Base-by-base conservation (phyloP, 139 green algal species). In the Dunaliella sp. region DNA sequence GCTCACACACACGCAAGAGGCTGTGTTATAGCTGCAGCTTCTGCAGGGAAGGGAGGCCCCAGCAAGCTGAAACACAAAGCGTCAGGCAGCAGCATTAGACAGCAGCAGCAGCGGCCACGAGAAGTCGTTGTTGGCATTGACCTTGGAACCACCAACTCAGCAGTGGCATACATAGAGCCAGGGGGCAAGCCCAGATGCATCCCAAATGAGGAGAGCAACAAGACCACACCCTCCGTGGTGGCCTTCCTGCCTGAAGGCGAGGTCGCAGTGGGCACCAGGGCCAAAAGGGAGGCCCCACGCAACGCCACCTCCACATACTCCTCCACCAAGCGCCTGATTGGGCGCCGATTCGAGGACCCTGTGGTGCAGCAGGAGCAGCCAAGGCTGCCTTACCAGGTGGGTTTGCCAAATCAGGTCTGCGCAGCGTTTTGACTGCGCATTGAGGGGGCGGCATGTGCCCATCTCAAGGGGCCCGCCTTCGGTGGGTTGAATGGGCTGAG, bases 81-180 rank as follows among this genome's bases (percentile, higher is more conserved):
- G n/a, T n/a, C n/a, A n/a, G n/a, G n/a, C n/a, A n/a, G n/a, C n/a
- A n/a, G n/a, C n/a, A n/a, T n/a, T n/a, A n/a, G n/a, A n/a, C n/a
- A n/a, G 48, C 48, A 65, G 48, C 48, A 65, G 48, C 7, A 7
- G 48, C 48, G 48, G 48, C 48, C 48, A 7, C 72, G 75, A 3
- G 91, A 92, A 73, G 24, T 90, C 0, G 92, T 94, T 0, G 95
- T 98, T 0, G 97, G 97, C 38, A 99, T 99, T 57, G 97, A 99
- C 85, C 85, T 99, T 0, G 97, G 97, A 0, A 99, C 97, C 26
- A 99, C 97, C 24, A 99, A 99, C 83, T 98, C 95, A 0, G 95
- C 93, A 0, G 90, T 98, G n/a, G 95, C 96, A 16, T 91, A 93
- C 72, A 91, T 95, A 2, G 83, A 91, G 31, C 48, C 94, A 26